Conservation (phyloP, 116 monocot species). For the Dioscorea cayenensis region DNA sequence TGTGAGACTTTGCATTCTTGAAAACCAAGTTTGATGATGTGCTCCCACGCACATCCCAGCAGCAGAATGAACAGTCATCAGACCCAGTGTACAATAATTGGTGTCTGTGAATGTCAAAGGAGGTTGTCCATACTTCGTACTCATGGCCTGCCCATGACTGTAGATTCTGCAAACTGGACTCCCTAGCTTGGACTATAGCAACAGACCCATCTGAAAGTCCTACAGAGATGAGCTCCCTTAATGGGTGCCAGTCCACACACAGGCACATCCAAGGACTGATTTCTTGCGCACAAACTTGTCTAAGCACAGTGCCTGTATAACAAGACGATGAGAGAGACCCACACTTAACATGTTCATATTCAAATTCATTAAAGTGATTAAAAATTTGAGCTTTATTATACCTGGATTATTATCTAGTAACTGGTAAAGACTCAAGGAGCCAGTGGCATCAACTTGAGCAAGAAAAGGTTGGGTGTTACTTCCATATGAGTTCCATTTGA, state of each 20-base stretch:
- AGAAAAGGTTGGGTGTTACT: constrained; percentile 30
- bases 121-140: constrained; percentile 71
- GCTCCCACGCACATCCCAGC: constrained; percentile 79
- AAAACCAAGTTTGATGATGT: constrained; percentile 55
- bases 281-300: constrained; percentile 32
- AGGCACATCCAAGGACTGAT: constrained; percentile 78
- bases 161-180: constrained; percentile 35
- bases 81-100: constrained; percentile 71
- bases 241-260: constrained; percentile 68
- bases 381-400: constrained; percentile 11
- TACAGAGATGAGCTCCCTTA: constrained; percentile 32
- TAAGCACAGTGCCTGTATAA: constrained; percentile 37
- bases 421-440: constrained; percentile 39
- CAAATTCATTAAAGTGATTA: neutral
- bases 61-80: constrained; percentile 77
- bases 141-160: constrained; percentile 70
- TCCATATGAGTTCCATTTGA: constrained; percentile 67
- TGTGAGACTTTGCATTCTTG: constrained; percentile 67
- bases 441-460: constrained; percentile 79
- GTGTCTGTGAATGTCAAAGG: constrained; percentile 42
- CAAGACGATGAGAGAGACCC: neutral
- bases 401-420: constrained; percentile 27
- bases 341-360: no score
- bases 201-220: constrained; percentile 79
- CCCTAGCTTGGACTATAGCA: constrained; percentile 37